Conservation (phyloP, 2,329 filamentous ascomycete species). For the Paecilomyces variotii region DNA sequence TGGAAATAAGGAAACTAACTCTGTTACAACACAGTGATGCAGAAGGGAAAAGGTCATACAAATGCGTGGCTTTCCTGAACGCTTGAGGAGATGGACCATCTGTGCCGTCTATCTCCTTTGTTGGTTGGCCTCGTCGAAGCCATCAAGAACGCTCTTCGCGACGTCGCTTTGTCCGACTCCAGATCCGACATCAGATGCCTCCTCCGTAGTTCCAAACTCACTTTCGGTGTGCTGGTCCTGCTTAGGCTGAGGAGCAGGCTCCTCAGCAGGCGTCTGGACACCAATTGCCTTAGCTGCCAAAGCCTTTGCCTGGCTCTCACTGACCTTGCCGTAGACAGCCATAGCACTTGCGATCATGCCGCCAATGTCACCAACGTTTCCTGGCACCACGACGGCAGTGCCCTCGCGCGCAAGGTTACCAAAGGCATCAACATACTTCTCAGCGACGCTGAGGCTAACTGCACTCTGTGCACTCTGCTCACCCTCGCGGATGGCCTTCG, state of each 20-base stretch:
- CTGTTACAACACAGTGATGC: background rate
- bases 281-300: constrained; percentile 39
- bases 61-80: background rate
- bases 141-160: constrained; percentile 41
- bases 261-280: constrained; percentile 13
- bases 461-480: constrained; percentile 70
- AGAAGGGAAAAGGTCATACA: background rate
- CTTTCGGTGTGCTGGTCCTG: constrained; percentile 7
- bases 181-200: constrained; percentile 17
- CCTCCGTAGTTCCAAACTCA: constrained; percentile 19
- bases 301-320: constrained; percentile 64
- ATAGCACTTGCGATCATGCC: constrained; percentile 95
- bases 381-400: constrained; percentile 89
- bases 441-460: constrained; percentile 79
- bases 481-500: constrained; percentile 64
- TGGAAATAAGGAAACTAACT: background rate
- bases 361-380: constrained; percentile 92
- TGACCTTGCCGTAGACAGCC: constrained; percentile 91
- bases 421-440: constrained; percentile 98
- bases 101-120: constrained; percentile 18
- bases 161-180: constrained; percentile 28
- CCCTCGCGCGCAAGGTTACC: constrained; percentile 88
- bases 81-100: background rate
- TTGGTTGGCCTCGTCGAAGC: constrained; percentile 38
- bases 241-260: constrained; percentile 4